phyloP scores from a whole-genome alignment of 345 rosid species.

The Populus nigra region DNA sequence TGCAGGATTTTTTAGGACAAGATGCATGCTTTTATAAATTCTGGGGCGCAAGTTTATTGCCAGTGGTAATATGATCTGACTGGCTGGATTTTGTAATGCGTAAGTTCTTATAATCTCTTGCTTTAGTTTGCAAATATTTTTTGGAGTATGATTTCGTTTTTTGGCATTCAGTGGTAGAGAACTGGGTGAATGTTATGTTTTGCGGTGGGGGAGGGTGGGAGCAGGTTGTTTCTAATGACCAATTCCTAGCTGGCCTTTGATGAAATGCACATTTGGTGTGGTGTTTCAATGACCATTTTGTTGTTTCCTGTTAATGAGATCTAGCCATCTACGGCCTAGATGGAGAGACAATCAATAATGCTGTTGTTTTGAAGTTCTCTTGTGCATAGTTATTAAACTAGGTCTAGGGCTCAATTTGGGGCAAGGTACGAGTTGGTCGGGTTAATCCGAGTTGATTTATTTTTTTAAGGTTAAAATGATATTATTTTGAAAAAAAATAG shows the following conservation, averaged over 20 bases:
- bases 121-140: background rate
- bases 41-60: background rate
- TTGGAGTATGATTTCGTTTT: background rate
- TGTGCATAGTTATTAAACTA: background rate
- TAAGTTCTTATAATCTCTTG: conserved; percentile 24
- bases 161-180: background rate
- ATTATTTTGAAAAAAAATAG: too few relatives aligned
- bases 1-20: background rate
- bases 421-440: fast-evolving
- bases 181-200: background rate
- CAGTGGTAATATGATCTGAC: background rate
- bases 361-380: background rate
- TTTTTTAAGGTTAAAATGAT: too few relatives aligned
- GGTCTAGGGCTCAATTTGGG: too few relatives aligned
- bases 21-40: background rate
- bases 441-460: too few relatives aligned
- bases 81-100: conserved; percentile 21
- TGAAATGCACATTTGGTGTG: background rate
- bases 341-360: background rate
- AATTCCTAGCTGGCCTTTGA: background rate
- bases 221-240: background rate
- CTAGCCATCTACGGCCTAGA: background rate
- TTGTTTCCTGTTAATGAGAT: background rate
- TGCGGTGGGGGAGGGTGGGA: background rate
- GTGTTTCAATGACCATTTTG: background rate